Evolutionary conservation across 345 rosid genomes (phyloP).

Genomic region (Streptanthus diversifolius): DNA sequence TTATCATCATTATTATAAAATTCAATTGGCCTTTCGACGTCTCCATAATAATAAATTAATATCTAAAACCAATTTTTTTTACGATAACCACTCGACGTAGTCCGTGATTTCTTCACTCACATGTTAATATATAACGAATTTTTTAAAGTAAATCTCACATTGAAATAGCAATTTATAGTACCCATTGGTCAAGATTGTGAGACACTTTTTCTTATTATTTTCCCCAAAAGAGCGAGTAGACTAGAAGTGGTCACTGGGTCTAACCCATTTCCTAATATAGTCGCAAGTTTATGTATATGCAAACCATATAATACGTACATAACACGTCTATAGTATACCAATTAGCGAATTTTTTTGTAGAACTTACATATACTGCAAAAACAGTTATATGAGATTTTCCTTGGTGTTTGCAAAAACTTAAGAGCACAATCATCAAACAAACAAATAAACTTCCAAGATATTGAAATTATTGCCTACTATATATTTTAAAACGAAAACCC

Average conservation of each 20-base stretch:
- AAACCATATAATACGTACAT: background rate
- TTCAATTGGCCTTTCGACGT: background rate
- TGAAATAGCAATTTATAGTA: background rate
- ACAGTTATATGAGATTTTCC: background rate
- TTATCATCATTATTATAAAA: background rate
- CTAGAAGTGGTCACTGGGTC: slow-evolving; percentile 17
- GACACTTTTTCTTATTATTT: slow-evolving; percentile 8
- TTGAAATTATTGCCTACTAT: background rate
- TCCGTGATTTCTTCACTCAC: background rate
- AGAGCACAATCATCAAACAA: background rate
- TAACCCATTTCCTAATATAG: slow-evolving; percentile 11
- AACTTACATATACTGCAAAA: background rate
- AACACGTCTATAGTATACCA: slow-evolving; percentile 1
- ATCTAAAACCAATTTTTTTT: background rate
- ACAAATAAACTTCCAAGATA: background rate
- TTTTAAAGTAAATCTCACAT: slow-evolving; percentile 7
- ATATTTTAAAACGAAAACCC: background rate
- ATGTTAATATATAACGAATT: background rate
- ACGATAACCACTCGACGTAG: background rate
- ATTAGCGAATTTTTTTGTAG: background rate
- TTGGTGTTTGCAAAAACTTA: background rate
- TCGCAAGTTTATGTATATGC: background rate
- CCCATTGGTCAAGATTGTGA: slow-evolving; percentile 18
- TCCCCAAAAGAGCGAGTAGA: slow-evolving; percentile 18
- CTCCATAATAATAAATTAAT: background rate